Evolutionary conservation across 129 eudicot species (phyloP).

Genomic region (Lactuca saligna): DNA sequence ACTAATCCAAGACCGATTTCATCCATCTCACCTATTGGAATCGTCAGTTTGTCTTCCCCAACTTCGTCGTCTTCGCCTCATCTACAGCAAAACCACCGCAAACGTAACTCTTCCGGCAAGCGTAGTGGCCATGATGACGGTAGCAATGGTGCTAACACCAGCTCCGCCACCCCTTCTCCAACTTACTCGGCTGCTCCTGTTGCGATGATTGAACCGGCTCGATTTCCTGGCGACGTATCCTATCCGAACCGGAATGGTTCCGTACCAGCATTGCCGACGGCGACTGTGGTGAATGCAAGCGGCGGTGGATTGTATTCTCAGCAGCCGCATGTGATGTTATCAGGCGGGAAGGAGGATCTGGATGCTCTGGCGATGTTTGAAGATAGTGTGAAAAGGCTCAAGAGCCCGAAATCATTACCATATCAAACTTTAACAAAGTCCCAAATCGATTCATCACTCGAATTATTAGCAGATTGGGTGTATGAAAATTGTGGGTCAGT

Average conservation of each 20-base stretch:
- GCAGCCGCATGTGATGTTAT: constrained; percentile 49
- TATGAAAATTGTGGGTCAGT: constrained; percentile 78
- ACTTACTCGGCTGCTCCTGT: constrained; percentile 40
- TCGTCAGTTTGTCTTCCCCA: constrained; percentile 30
- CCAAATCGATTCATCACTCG: constrained; percentile 65
- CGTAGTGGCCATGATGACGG: constrained; percentile 26
- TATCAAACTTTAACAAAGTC: constrained; percentile 54
- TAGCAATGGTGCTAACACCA: constrained; percentile 17
- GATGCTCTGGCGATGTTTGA: constrained; percentile 81
- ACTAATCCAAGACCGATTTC: constrained; percentile 47
- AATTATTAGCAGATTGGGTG: constrained; percentile 79
- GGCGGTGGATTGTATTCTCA: constrained; percentile 21
- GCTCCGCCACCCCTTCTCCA: constrained; percentile 29
- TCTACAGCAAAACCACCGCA: constrained; percentile 46
- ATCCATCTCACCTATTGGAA: constrained; percentile 45
- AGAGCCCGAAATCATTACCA: constrained; percentile 71
- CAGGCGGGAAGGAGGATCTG: constrained; percentile 86
- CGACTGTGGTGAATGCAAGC: constrained; percentile 14
- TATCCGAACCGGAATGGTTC: constrained; percentile 26
- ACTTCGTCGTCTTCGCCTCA: constrained; percentile 36
- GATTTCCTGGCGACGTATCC: constrained; percentile 38
- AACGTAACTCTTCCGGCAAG: constrained; percentile 43
- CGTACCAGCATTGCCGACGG: constrained; percentile 30
- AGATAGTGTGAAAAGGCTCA: constrained; percentile 77
- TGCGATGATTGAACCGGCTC: constrained; percentile 48